phyloP scores from a whole-genome alignment of 1,139 yeast genomes.

The Taiozyma onychis region DNA sequence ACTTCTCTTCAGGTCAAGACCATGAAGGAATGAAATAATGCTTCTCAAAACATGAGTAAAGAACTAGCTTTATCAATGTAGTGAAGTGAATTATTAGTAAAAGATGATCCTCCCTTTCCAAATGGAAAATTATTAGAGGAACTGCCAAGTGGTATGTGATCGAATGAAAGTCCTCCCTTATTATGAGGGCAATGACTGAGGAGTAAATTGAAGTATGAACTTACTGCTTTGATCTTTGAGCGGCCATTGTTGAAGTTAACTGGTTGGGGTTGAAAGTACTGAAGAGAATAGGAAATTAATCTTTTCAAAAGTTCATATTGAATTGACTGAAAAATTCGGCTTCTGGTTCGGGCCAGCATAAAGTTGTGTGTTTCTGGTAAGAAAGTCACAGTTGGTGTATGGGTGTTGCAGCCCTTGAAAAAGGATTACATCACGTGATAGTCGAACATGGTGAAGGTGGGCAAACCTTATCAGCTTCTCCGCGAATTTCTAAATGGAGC shows the following conservation, averaged over 20 bases:
- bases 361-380: not conserved
- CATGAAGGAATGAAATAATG: constrained; percentile 1
- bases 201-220: constrained; percentile 8
- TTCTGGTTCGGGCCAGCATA: not conserved
- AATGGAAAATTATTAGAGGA: not conserved
- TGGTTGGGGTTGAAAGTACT: not conserved
- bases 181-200: not conserved
- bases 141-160: not conserved
- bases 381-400: not conserved
- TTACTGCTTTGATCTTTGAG: constrained; percentile 25
- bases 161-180: not conserved
- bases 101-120: not conserved
- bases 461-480: not conserved
- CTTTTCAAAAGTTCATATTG: not conserved
- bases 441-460: too few relatives aligned
- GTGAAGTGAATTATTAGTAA: not conserved
- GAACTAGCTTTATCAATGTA: constrained; percentile 18
- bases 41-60: constrained; percentile 14
- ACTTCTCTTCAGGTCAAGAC: constrained; percentile 8
- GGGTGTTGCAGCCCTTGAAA: not conserved
- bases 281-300: not conserved
- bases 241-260: constrained; percentile 19
- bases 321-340: not conserved
- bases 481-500: not conserved
- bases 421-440: not conserved